Percentiles rank a stretch among this genome's conserved stretches.
phyloP scores from a whole-genome alignment of 2,329 filamentous ascomycete genomes.

The Cladosporium austrohemisphaericum region DNA sequence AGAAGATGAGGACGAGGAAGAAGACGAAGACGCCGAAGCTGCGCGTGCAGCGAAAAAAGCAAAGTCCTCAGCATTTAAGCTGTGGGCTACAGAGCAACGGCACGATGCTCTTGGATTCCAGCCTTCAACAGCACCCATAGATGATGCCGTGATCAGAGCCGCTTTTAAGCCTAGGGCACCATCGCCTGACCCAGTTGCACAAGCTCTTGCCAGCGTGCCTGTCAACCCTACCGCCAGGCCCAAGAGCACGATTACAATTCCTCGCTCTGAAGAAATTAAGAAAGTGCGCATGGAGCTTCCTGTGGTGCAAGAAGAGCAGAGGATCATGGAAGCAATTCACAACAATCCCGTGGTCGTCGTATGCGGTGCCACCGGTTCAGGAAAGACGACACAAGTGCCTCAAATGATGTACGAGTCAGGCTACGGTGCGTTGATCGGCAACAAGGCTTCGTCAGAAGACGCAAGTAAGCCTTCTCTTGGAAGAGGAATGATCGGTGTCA shows the following conservation, averaged over 20 bases:
- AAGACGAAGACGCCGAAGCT: conserved; percentile 30
- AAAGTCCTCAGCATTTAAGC: conserved; percentile 74
- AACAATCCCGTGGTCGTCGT: conserved; percentile 87
- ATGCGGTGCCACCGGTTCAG: conserved; percentile 91
- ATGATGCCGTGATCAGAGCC: conserved; percentile 40
- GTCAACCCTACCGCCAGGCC: conserved; percentile 59
- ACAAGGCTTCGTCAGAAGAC: conserved; percentile 9
- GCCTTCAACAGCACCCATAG: conserved; percentile 46
- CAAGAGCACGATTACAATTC: conserved; percentile 69
- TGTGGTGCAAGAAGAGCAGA: conserved; percentile 91
- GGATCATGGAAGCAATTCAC: conserved; percentile 95
- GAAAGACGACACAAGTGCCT: conserved; percentile 95
- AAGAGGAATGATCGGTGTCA: conserved; percentile 89
- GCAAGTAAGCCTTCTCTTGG: conserved; percentile 51
- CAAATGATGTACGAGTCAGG: conserved; percentile 95
- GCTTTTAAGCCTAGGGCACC: conserved; percentile 64
- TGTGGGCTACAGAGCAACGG: conserved; percentile 82
- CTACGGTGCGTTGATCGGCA: conserved; percentile 71
- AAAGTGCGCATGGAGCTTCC: conserved; percentile 74
- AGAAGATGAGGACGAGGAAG: conserved; percentile 29
- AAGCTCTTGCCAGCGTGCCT: conserved; percentile 58
- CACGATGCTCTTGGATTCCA: conserved; percentile 75
- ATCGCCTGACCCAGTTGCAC: conserved; percentile 68
- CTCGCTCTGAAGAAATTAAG: conserved; percentile 70
- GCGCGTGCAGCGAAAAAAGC: conserved; percentile 40